Evolutionary conservation across 768 basidiomycete genomes (phyloP).

Genomic region (Termitomyces sp.): DNA sequence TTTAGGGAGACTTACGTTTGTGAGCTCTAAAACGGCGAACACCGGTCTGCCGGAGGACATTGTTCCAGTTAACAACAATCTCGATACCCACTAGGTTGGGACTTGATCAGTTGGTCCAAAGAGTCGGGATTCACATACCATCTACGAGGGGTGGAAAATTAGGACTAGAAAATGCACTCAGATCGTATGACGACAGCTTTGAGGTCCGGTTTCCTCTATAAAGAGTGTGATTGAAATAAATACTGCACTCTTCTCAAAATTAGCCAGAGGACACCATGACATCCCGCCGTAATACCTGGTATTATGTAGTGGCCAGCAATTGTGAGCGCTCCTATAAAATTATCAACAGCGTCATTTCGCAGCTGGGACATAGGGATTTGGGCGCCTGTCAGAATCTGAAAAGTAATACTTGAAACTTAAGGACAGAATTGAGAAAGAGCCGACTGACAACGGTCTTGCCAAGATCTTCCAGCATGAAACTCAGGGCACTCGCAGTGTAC

Average conservation of each 20-base stretch:
- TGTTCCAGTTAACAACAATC: slow-evolving; percentile 85
- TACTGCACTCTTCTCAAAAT: slow-evolving; percentile 60
- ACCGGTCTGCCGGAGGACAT: slow-evolving; percentile 80
- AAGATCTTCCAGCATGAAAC: slow-evolving; percentile 89
- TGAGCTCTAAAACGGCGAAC: slow-evolving; percentile 78
- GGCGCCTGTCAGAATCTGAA: slow-evolving; percentile 84
- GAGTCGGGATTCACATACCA: slow-evolving; percentile 39
- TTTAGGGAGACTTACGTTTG: slow-evolving; percentile 47
- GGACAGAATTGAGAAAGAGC: slow-evolving; percentile 1
- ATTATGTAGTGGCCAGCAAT: slow-evolving; percentile 92
- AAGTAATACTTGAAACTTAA: neutral
- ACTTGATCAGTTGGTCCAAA: slow-evolving; percentile 8
- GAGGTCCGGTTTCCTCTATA: slow-evolving; percentile 85
- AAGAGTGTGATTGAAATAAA: slow-evolving; percentile 89
- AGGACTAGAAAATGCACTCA: slow-evolving; percentile 82
- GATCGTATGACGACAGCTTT: slow-evolving; percentile 77
- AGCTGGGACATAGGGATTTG: slow-evolving; percentile 91
- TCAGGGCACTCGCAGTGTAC: slow-evolving; percentile 84
- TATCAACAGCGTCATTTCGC: slow-evolving; percentile 93
- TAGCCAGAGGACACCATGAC: neutral
- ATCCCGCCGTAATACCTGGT: slow-evolving; percentile 52
- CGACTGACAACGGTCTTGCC: slow-evolving; percentile 79
- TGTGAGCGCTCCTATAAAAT: slow-evolving; percentile 83
- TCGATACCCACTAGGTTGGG: slow-evolving; percentile 73
- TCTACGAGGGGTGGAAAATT: slow-evolving; percentile 82